Conservation (phyloP, 805 yeast species). For the Kodamaea sagamina region DNA sequence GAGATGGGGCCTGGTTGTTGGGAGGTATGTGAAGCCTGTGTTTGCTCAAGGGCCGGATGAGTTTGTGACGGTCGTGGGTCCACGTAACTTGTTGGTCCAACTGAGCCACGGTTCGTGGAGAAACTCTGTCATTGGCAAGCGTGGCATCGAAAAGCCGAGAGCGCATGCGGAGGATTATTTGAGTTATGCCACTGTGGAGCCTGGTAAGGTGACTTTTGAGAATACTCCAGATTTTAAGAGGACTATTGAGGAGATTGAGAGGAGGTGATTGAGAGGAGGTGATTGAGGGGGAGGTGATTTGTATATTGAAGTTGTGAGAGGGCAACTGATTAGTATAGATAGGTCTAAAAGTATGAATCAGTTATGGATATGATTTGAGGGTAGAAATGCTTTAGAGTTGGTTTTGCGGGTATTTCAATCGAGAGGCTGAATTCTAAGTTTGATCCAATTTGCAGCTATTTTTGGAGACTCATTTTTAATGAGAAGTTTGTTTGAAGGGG, state of each 20-base stretch:
- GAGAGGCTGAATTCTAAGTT: no score
- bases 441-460: no score
- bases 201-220: slow-evolving; percentile 44
- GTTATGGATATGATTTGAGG: no score
- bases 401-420: no score
- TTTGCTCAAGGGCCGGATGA: slow-evolving; percentile 16
- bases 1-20: slow-evolving; percentile 3
- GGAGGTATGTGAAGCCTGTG: slow-evolving; percentile 1
- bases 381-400: no score
- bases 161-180: slow-evolving; percentile 45
- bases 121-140: slow-evolving; percentile 9
- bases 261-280: slow-evolving; percentile 2
- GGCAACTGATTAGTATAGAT: no score
- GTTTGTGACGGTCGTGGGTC: slow-evolving; percentile 56
- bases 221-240: slow-evolving; percentile 46
- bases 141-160: not conserved
- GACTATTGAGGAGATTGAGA: slow-evolving; percentile 35
- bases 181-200: slow-evolving; percentile 47
- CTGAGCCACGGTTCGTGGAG: slow-evolving; percentile 34
- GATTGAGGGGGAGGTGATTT: not conserved
- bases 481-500: no score
- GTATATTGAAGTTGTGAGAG: no score
- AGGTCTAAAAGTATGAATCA: no score
- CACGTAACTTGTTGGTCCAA: slow-evolving; percentile 51
- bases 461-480: no score